These are phyloP conservation scores for Aspergillus costaricaensis DNA, from an alignment of 2,329 filamentous ascomycete species.

Conservation along the genomic window DNA sequence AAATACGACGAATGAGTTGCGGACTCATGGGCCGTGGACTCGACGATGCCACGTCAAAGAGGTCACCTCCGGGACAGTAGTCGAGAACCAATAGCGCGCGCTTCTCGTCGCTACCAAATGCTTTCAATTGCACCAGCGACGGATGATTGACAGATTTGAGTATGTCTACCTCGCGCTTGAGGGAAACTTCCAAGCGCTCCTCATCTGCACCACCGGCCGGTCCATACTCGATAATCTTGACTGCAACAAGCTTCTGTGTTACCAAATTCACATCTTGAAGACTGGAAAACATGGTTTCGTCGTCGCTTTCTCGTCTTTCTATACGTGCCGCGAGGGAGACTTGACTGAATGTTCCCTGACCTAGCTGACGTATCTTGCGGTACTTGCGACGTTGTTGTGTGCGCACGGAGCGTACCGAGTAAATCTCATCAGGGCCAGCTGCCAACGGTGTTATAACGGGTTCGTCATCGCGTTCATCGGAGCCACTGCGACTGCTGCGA, in stretches of 20 bases:
- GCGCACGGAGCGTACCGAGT: constrained; percentile 66
- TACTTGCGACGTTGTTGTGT: constrained; percentile 74
- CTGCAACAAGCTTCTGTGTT: constrained; percentile 81
- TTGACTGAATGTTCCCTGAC: constrained; percentile 93
- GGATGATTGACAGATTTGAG: constrained; percentile 86
- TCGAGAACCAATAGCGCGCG: constrained; percentile 83
- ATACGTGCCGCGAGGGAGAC: constrained; percentile 89
- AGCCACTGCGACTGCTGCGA: constrained; percentile 65
- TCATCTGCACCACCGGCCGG: constrained; percentile 91
- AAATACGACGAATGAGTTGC: constrained; percentile 75
- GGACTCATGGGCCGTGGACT: constrained; percentile 69
- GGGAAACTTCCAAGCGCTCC: constrained; percentile 85
- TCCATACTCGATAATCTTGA: constrained; percentile 95
- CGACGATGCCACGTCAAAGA: constrained; percentile 86
- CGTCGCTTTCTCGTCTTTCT: constrained; percentile 50
- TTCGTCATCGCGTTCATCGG: constrained; percentile 54
- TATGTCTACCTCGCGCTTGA: constrained; percentile 94
- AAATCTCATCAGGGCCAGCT: constrained; percentile 57
- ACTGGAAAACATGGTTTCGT: constrained; percentile 11
- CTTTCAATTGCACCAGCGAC: constrained; percentile 85
- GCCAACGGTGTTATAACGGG: constrained; percentile 28
- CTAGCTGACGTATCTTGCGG: constrained; percentile 76
- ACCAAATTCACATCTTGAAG: constrained; percentile 27
- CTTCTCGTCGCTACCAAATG: constrained; percentile 81
- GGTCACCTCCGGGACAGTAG: constrained; percentile 90